These are phyloP conservation scores for Dactylellina drechsleri DNA, from an alignment of 2,329 filamentous ascomycete species.

Conservation along the genomic window DNA sequence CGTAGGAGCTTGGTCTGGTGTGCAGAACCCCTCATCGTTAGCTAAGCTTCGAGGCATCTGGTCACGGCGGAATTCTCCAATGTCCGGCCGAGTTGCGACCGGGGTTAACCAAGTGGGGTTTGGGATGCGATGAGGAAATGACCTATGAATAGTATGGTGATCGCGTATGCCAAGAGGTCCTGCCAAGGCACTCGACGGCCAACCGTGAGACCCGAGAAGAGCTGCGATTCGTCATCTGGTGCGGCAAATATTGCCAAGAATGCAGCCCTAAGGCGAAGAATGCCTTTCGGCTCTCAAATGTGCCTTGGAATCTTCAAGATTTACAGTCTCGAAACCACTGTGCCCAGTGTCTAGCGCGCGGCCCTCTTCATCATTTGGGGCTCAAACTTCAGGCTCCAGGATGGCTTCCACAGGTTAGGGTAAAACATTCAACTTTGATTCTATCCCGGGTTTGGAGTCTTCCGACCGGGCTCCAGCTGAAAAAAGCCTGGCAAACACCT, in stretches of 20 bases:
- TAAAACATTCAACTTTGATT: constrained; percentile 9
- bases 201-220: constrained; percentile 42
- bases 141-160: constrained; percentile 25
- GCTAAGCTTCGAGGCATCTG: constrained; percentile 6
- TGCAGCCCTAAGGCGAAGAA: constrained; percentile 52
- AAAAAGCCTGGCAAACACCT: constrained; percentile 16
- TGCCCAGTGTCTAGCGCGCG: constrained; percentile 27
- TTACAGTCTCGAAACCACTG: constrained; percentile 24
- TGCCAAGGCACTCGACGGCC: constrained; percentile 31
- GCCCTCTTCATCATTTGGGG: constrained; percentile 21
- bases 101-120: constrained; percentile 25
- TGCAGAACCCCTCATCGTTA: not conserved
- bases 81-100: constrained; percentile 35
- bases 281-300: constrained; percentile 6
- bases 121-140: constrained; percentile 37
- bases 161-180: constrained; percentile 47
- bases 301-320: constrained; percentile 34
- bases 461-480: constrained; percentile 20
- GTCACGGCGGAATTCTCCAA: constrained; percentile 25
- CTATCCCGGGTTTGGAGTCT: constrained; percentile 24
- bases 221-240: constrained; percentile 47
- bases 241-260: constrained; percentile 37
- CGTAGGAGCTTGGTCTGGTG: constrained; percentile 25
- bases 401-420: not conserved
- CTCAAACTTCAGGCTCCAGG: constrained; percentile 20